Conservation (phyloP, 192 early-diverging fungal species). For the Entomortierella lignicola region DNA sequence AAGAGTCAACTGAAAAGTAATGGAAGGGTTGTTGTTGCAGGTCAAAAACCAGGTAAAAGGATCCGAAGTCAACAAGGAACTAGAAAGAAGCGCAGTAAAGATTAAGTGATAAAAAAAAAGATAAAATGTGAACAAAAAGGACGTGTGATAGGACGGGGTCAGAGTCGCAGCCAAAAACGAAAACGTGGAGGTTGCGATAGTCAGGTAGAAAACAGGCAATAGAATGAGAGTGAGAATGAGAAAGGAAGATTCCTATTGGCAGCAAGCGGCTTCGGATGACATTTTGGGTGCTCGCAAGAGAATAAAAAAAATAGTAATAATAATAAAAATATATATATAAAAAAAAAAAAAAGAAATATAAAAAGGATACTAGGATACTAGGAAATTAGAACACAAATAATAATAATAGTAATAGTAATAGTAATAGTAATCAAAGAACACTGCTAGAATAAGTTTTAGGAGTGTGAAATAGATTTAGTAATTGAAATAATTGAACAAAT, state of each 20-base stretch:
- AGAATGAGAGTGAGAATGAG: not conserved
- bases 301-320: not conserved
- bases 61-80: not conserved
- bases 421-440: too few species aligned
- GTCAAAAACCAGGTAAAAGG: not conserved
- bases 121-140: not conserved
- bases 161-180: not conserved
- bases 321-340: slow-evolving; percentile 4
- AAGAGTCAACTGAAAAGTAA: not conserved
- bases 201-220: not conserved
- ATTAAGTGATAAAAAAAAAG: not conserved
- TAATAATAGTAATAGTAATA: not conserved
- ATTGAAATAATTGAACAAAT: not conserved
- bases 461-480: not conserved
- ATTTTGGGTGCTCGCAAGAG: slow-evolving; percentile 1
- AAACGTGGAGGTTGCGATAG: not conserved
- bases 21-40: not conserved
- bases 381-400: not conserved
- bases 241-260: slow-evolving; percentile 23
- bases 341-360: slow-evolving; percentile 9
- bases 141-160: not conserved
- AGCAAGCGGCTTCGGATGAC: slow-evolving; percentile 23
- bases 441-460: too few species aligned
- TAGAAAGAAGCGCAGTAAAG: slow-evolving; percentile 10
- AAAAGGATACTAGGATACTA: not conserved